Percentiles rank a stretch among this genome's conserved stretches.
Conservation (phyloP, 2,329 filamentous ascomycete genomes). For the Colletotrichum sp. region DNA sequence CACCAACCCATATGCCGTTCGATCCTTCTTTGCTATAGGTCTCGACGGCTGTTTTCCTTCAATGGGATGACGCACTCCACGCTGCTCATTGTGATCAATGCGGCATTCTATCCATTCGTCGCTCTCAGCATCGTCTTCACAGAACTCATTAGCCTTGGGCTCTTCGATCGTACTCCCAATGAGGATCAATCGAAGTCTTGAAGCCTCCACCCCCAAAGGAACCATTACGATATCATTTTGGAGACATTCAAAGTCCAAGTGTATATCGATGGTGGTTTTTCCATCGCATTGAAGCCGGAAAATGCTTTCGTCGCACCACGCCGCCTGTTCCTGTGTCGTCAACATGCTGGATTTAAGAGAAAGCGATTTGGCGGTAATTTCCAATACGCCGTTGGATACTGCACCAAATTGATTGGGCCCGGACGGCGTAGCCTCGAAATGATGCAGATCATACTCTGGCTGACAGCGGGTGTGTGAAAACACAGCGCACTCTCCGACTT, state of each 20-base stretch:
- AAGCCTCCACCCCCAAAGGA: neutral
- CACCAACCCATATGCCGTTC: neutral
- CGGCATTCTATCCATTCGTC: neutral
- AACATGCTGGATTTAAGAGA: neutral
- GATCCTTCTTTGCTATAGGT: neutral
- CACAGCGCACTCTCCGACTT: neutral
- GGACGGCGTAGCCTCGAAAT: neutral
- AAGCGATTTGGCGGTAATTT: neutral
- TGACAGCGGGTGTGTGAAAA: neutral
- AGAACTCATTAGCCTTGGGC: neutral
- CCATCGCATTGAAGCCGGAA: neutral
- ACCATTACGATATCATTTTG: neutral
- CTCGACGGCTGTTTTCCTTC: neutral
- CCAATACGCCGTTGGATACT: neutral
- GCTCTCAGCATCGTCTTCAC: neutral
- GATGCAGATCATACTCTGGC: neutral
- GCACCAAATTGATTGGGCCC: neutral
- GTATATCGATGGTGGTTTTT: neutral
- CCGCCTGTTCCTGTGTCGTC: neutral
- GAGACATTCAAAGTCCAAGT: neutral
- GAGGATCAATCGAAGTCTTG: neutral
- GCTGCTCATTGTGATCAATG: neutral
- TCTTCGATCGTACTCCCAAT: neutral
- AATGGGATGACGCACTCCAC: neutral
- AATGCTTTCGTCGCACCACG: neutral